phyloP scores from a whole-genome alignment of 2,329 filamentous ascomycete genomes.

The Trichophyton rubrum region DNA sequence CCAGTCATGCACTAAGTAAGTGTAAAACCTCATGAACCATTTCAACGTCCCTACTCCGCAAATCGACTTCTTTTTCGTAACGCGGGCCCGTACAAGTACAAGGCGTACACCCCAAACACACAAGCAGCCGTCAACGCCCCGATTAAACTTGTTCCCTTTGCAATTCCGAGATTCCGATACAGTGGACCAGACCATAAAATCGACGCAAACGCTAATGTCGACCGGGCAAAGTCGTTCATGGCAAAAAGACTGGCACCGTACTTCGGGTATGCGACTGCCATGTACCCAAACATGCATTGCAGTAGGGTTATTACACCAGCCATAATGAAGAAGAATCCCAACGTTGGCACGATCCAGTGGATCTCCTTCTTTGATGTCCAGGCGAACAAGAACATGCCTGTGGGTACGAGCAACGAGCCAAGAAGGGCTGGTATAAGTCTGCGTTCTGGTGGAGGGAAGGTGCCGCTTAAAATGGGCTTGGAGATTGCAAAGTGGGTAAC shows the following conservation, averaged over 20 bases:
- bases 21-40: not conserved
- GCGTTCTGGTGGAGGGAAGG: conserved; percentile 11
- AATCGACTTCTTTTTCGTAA: not conserved
- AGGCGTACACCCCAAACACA: not conserved
- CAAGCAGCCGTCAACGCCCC: not conserved
- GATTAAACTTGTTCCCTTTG: not conserved
- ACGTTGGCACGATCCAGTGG: conserved; percentile 37
- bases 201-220: not conserved
- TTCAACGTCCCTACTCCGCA: not conserved
- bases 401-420: conserved; percentile 12
- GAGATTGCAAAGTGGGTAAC: not conserved
- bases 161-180: not conserved
- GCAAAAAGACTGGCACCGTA: conserved; percentile 33
- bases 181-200: not conserved
- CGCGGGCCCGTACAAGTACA: not conserved
- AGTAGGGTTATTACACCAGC: conserved; percentile 12
- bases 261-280: conserved; percentile 20
- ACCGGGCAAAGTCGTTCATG: conserved; percentile 24
- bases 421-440: conserved; percentile 13
- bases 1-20: not conserved
- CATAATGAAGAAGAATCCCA: conserved; percentile 39
- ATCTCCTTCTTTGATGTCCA: conserved; percentile 16
- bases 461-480: conserved; percentile 9
- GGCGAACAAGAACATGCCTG: conserved; percentile 13
- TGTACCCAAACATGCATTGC: conserved; percentile 18